Evolutionary conservation across 495 filamentous ascomycete genomes (phyloP).

Genomic region (Aspergillus nidulans): DNA sequence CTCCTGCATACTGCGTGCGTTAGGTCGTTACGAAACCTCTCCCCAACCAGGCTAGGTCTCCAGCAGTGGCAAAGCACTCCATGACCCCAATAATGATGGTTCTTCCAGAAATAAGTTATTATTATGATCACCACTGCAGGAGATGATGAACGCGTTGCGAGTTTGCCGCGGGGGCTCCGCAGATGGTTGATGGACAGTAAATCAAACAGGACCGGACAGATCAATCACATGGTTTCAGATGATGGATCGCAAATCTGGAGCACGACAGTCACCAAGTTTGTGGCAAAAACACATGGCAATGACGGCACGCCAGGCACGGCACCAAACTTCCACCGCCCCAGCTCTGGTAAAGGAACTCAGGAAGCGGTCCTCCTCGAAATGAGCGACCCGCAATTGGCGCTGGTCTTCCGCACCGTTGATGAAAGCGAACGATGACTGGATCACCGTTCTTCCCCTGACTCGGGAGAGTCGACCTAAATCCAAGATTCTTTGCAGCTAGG

Average conservation of each 20-base stretch:
- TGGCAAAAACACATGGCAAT: slow-evolving; percentile 10
- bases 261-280: background rate
- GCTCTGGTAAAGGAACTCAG: slow-evolving; percentile 8
- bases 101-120: background rate
- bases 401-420: slow-evolving; percentile 22
- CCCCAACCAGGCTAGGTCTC: no score
- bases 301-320: background rate
- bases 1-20: slow-evolving; percentile 10
- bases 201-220: background rate
- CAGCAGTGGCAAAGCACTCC: background rate
- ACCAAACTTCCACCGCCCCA: background rate
- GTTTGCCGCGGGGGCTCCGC: background rate
- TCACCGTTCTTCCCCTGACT: slow-evolving; percentile 11
- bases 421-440: slow-evolving; percentile 7
- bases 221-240: no score
- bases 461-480: slow-evolving; percentile 13
- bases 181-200: background rate
- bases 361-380: slow-evolving; percentile 17
- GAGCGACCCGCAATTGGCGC: slow-evolving; percentile 19
- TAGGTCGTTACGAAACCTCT: background rate
- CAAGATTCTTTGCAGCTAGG: slow-evolving; percentile 3
- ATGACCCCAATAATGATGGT: background rate
- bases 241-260: slow-evolving; percentile 7
- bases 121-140: slow-evolving; percentile 12
- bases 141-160: background rate